Conservation (phyloP, 768 basidiomycete species). For the Coprinellus micaceus region DNA sequence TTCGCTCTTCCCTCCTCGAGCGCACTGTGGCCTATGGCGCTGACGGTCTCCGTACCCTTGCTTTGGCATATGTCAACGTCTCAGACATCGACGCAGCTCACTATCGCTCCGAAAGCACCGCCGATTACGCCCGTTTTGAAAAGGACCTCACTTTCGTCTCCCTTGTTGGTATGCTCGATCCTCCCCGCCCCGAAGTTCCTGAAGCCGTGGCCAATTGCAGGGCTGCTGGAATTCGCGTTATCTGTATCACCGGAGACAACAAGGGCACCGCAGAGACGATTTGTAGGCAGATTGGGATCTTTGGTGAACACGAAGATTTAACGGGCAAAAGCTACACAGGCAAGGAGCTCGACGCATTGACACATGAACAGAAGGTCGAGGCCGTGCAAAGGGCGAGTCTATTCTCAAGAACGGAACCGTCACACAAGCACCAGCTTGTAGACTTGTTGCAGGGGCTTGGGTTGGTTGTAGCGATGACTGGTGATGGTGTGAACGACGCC, state of each 20-base stretch:
- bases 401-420: slow-evolving; percentile 92
- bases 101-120: slow-evolving; percentile 74
- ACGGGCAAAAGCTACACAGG: slow-evolving; percentile 97
- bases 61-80: slow-evolving; percentile 81
- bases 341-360: slow-evolving; percentile 80
- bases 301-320: slow-evolving; percentile 80
- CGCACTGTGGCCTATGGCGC: slow-evolving; percentile 72
- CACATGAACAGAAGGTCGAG: slow-evolving; percentile 72
- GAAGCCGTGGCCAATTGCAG: slow-evolving; percentile 85
- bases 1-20: slow-evolving; percentile 59
- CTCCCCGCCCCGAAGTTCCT: slow-evolving; percentile 90
- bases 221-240: slow-evolving; percentile 90
- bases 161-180: slow-evolving; percentile 96
- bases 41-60: slow-evolving; percentile 85
- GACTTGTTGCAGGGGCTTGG: slow-evolving; percentile 90
- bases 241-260: slow-evolving; percentile 98
- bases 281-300: slow-evolving; percentile 93
- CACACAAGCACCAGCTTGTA: slow-evolving; percentile 92
- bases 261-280: slow-evolving; percentile 98
- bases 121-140: slow-evolving; percentile 89
- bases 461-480: slow-evolving; percentile 96
- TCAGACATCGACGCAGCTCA: slow-evolving; percentile 73
- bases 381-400: slow-evolving; percentile 87
- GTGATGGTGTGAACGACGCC: slow-evolving; percentile 98
- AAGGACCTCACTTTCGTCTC: slow-evolving; percentile 91